Percentiles rank a stretch among this genome's conserved stretches.
Conservation (phyloP, 2,329 filamentous ascomycete species). For the Colletotrichum australisinense region DNA sequence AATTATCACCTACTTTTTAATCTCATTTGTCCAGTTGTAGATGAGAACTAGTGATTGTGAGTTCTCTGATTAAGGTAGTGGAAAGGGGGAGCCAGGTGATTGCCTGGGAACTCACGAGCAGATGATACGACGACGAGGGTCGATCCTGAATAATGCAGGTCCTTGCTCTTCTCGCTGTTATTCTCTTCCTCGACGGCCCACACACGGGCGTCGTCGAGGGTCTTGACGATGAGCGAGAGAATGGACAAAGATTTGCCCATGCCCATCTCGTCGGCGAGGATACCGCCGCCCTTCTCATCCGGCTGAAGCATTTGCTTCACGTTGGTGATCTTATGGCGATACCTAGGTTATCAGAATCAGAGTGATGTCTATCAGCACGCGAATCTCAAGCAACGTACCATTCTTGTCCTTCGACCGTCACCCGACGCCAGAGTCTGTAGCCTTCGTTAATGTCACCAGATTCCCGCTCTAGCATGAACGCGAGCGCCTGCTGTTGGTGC, state of each 20-base stretch:
- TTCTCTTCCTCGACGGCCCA: conserved; percentile 45
- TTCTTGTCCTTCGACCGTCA: conserved; percentile 40
- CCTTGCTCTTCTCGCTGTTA: conserved; percentile 32
- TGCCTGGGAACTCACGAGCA: conserved; percentile 44
- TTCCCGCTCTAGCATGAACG: conserved; percentile 53
- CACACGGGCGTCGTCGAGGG: conserved; percentile 46
- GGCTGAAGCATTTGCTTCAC: conserved; percentile 42
- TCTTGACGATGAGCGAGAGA: conserved; percentile 59
- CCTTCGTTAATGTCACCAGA: conserved; percentile 44
- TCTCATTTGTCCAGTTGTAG: conserved; percentile 53
- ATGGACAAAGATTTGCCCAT: conserved; percentile 68
- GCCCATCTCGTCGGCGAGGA: conserved; percentile 72
- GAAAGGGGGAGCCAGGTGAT: too few relatives aligned
- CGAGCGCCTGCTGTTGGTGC: conserved; percentile 50
- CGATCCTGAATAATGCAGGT: conserved; percentile 45
- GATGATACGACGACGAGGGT: conserved; percentile 60
- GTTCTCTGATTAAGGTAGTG: background rate
- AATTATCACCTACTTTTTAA: conserved; percentile 44
- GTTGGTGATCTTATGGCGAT: conserved; percentile 53
- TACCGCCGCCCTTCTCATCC: conserved; percentile 53
- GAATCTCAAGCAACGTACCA: conserved; percentile 35
- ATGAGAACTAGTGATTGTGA: conserved; percentile 49
- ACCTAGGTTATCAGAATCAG: conserved; percentile 39
- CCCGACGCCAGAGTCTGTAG: conserved; percentile 47
- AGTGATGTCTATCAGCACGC: background rate